Conservation (phyloP, 1,284 basidiomycete species). For the Ustilago nuda region DNA sequence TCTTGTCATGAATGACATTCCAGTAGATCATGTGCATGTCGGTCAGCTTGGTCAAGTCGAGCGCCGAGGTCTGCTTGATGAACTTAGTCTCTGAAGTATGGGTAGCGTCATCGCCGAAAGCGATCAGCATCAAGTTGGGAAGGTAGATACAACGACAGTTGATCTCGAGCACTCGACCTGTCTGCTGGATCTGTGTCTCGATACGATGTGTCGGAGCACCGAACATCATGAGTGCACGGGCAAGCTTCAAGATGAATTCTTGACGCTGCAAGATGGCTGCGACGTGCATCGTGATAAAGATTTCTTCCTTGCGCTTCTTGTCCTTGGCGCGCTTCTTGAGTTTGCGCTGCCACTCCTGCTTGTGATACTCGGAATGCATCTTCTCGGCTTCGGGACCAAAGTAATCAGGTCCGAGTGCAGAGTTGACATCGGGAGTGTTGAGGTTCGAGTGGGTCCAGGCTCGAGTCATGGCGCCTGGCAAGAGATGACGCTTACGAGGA, state of each 20-base stretch:
- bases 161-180: slow-evolving; percentile 85
- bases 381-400: slow-evolving; percentile 55
- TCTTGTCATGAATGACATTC: slow-evolving; percentile 87
- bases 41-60: slow-evolving; percentile 70
- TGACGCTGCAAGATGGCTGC: slow-evolving; percentile 87
- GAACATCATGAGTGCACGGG: slow-evolving; percentile 93
- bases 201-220: slow-evolving; percentile 89
- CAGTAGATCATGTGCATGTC: slow-evolving; percentile 84
- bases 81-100: slow-evolving; percentile 85
- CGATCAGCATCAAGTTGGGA: slow-evolving; percentile 78
- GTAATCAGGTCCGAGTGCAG: slow-evolving; percentile 55
- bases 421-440: slow-evolving; percentile 56
- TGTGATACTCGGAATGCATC: slow-evolving; percentile 39
- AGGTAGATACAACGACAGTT: slow-evolving; percentile 86
- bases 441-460: slow-evolving; percentile 51
- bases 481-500: slow-evolving; percentile 21
- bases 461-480: slow-evolving; percentile 40
- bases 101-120: slow-evolving; percentile 79
- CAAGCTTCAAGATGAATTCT: slow-evolving; percentile 88
- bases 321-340: slow-evolving; percentile 63
- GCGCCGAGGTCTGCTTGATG: slow-evolving; percentile 68
- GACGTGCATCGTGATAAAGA: slow-evolving; percentile 83
- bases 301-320: slow-evolving; percentile 66
- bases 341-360: slow-evolving; percentile 66
- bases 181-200: slow-evolving; percentile 86